These are phyloP conservation scores for Ramicandelaber brevisporus DNA, from an alignment of 192 early-diverging fungal genomes.

Conservation along the genomic window DNA sequence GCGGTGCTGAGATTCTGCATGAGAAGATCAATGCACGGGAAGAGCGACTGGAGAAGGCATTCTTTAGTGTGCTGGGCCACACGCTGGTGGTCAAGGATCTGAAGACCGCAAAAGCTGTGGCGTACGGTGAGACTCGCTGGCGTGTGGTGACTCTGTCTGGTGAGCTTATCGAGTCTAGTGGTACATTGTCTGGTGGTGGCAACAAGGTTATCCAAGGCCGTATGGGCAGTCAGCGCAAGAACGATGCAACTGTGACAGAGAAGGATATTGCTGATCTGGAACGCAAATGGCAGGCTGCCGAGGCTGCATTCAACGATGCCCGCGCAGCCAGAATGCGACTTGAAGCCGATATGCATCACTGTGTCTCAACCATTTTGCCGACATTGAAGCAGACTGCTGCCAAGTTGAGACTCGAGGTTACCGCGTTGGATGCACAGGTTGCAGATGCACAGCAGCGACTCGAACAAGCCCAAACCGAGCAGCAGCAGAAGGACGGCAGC, in stretches of 20 bases:
- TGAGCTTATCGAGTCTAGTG: slow-evolving; percentile 66
- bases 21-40: no score
- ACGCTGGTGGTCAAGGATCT: slow-evolving; percentile 71
- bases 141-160: slow-evolving; percentile 88
- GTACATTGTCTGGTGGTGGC: slow-evolving; percentile 88
- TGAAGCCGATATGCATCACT: no score
- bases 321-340: slow-evolving; percentile 7
- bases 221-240: slow-evolving; percentile 55
- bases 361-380: no score
- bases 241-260: slow-evolving; percentile 20
- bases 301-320: slow-evolving; percentile 22
- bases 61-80: slow-evolving; percentile 63
- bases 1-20: slow-evolving; percentile 86
- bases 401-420: slow-evolving; percentile 48
- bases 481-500: slow-evolving; percentile 8
- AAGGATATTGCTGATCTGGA: slow-evolving; percentile 27
- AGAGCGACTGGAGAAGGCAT: slow-evolving; percentile 71
- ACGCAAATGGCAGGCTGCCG: slow-evolving; percentile 25
- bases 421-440: slow-evolving; percentile 32
- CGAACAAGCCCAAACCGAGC: slow-evolving; percentile 6
- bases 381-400: slow-evolving; percentile 16
- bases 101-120: slow-evolving; percentile 63
- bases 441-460: slow-evolving; percentile 36
- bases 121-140: slow-evolving; percentile 56
- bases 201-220: slow-evolving; percentile 42